Evolutionary conservation across 371 early-diverging fungal genomes (phyloP), one percentile per base, ranked within the genome.

Genomic region (Phascolomyces articulosus): DNA sequence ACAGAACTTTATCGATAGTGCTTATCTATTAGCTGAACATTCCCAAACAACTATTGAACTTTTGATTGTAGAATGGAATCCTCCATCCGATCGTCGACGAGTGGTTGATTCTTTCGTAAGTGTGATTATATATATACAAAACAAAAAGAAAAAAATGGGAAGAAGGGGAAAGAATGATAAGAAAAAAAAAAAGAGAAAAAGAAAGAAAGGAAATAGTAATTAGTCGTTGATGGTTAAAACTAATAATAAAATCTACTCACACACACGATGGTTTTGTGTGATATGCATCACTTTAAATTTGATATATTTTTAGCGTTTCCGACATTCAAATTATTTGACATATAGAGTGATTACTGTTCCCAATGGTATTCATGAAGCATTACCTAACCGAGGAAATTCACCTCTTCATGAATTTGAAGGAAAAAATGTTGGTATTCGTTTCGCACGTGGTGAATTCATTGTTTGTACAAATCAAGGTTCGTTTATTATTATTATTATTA

Each of bases 341-440:
- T 70, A 80, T 54, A 71, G 80, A n/a, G 74, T 80, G 53, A 77
- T 80, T 24, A 72, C 75, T 11, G 69, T 80, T 0, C 70, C 80
- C 9, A 60, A 71, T 23, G 58, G 65, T 28, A 71, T 80, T 23
- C 80, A 80, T 49, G 63, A 72, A 0, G 65, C 63, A 13, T 47
- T 77, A 20, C 78, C 78, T 9, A 80, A 80, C 40, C 44, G 55
- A n/a, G 80, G 80, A 13, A 72, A 75, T 54, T 71, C 80, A 1
- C 80, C 80, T 16, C 56, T 77, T 55, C 80, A 77, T 60, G 80
- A 80, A 68, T 80, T 80, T 40, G 80, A 80, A 58, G 80, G 80
- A n/a, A 80, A 77, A 65, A 80, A 80, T 51, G 73, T 77, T 20
- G 80, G 80, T 44, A 77, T 80, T 54, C 73, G 80, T 2, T 80